phyloP scores from a whole-genome alignment of 805 yeast genomes.

The Saccharomycopsis selenospora region DNA sequence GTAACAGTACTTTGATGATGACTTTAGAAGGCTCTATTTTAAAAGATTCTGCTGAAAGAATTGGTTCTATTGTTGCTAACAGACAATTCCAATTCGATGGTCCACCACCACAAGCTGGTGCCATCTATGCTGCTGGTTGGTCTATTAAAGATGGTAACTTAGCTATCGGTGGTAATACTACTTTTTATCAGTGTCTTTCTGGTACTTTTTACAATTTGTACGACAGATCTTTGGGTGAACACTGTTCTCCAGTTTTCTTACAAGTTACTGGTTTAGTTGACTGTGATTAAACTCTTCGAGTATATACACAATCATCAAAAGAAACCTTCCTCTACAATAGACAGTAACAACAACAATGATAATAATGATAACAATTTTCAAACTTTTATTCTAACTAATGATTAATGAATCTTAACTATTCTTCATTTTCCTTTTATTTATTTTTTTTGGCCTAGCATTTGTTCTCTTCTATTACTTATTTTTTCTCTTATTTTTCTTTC shows the following conservation, averaged over 20 bases:
- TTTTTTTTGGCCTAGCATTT: too few relatives aligned
- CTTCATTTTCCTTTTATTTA: too few relatives aligned
- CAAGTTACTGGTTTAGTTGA: conserved; percentile 41
- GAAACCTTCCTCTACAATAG: too few relatives aligned
- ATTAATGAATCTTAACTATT: too few relatives aligned
- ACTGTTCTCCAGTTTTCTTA: conserved; percentile 50
- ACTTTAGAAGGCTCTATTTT: conserved; percentile 43
- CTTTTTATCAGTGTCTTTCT: conserved; percentile 59
- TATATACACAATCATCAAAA: too few relatives aligned
- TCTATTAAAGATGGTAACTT: conserved; percentile 47
- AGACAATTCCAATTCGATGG: conserved; percentile 75
- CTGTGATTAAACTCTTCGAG: too few relatives aligned
- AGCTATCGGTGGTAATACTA: conserved; percentile 48
- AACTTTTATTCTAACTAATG: too few relatives aligned
- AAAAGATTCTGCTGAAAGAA: conserved; percentile 50
- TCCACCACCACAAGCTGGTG: conserved; percentile 71
- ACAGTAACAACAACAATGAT: too few relatives aligned
- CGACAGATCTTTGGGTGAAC: conserved; percentile 45
- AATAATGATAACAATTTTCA: too few relatives aligned
- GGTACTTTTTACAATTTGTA: conserved; percentile 65
- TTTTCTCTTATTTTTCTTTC: too few relatives aligned
- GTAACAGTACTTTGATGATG: conserved; percentile 41
- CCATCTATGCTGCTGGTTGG: conserved; percentile 60
- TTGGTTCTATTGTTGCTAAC: conserved; percentile 68
- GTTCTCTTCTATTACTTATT: too few relatives aligned